Conservation (phyloP, 345 rosid genomes). For the Aquilaria yunnanensis region DNA sequence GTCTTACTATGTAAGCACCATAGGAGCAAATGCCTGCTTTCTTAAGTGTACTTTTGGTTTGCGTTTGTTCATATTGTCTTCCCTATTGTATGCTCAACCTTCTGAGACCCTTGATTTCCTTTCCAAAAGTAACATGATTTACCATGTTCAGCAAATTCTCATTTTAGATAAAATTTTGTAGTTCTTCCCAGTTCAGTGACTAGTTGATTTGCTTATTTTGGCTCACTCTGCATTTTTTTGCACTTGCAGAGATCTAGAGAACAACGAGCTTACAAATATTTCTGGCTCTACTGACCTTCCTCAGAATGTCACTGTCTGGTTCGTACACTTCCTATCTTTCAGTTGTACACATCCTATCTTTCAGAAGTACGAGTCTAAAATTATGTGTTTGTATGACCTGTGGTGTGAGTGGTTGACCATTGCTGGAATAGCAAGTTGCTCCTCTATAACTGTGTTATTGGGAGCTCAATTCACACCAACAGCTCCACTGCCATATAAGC, state of each 20-base stretch:
- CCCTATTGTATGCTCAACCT: background rate
- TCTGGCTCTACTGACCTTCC: constrained; percentile 55
- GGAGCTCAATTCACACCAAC: too few species aligned
- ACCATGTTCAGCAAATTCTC: constrained; percentile 1
- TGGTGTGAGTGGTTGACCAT: too few species aligned
- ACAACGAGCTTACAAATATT: constrained; percentile 55
- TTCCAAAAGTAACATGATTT: constrained; percentile 1
- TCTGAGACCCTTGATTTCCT: background rate
- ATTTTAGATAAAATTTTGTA: background rate
- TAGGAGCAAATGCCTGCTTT: background rate
- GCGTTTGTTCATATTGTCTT: background rate
- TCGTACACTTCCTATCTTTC: constrained; percentile 6
- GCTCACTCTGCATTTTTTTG: constrained; percentile 13
- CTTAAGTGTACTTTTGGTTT: background rate
- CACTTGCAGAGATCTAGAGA: constrained; percentile 65
- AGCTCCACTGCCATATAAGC: too few species aligned
- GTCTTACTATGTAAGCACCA: constrained; percentile 56
- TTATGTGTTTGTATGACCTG: too few species aligned
- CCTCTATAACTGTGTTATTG: too few species aligned
- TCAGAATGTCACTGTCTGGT: constrained; percentile 77
- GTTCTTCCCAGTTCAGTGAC: background rate
- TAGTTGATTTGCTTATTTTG: constrained; percentile 3
- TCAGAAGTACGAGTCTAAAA: too few species aligned
- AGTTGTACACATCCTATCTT: too few species aligned
- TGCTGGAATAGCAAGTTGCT: too few species aligned